Evolutionary conservation across 2,329 filamentous ascomycete species (phyloP), one percentile per base, ranked within the genome.

Genomic region (Colletotrichum lindemuthianum): DNA sequence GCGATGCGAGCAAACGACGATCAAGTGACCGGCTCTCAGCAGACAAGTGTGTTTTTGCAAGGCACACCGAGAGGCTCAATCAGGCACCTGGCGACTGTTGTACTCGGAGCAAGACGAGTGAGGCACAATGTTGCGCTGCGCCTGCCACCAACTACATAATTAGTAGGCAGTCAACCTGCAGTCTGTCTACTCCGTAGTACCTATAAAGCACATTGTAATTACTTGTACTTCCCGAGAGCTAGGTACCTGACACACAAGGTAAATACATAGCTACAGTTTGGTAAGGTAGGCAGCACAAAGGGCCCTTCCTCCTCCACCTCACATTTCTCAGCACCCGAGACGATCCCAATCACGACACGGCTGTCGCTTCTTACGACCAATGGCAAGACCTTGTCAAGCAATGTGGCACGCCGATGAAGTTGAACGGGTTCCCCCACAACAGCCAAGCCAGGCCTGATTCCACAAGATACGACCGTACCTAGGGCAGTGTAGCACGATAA

Each of bases 371-470:
- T 6, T 15, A 37, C n/a, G 41, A 52, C 63, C 63, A 65, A 65
- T 65, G 9, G 63, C 47, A 48, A 39, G 32, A 8, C 41, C 45
- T 9, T 36, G 32, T 65, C 54, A 13, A 24, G 16, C 40, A 65
- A 53, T 63, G 63, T 65, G 59, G 58, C 58, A 63, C 15, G 24
- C 51, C 43, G 45, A 52, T 34, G 45, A 15, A 61, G 24, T 41
- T 44, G 37, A 61, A 56, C 58, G 51, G 45, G 51, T 48, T 40
- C 15, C 44, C 50, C 49, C 49, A 48, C 37, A 37, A 59, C 49
- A 33, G 16, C 50, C 37, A 34, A 43, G 40, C 16, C 13, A 40
- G 36, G 33, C 48, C 5, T 43, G 8, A 24, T 45, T 7, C 24
- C 16, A 48, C 50, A 41, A 55, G 58, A 45, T 48, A 41, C 40